Evolutionary conservation across 2,329 filamentous ascomycete genomes (phyloP).

Genomic region (Ceratocystis ficicola): DNA sequence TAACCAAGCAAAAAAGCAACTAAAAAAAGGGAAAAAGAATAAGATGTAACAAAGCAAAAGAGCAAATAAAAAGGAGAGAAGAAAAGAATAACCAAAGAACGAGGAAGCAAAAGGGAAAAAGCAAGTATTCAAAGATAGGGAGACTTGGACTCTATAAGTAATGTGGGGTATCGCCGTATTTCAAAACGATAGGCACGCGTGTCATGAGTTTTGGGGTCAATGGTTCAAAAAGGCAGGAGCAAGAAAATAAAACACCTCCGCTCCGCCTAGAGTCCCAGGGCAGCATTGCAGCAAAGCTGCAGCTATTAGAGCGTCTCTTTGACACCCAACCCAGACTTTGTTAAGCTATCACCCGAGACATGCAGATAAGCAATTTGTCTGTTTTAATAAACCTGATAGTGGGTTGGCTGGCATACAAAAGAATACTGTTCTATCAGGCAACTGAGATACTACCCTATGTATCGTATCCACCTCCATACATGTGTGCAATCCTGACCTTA

Average conservation of each 20-base stretch:
- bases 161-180: background rate
- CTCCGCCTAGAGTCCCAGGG: no score
- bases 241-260: background rate
- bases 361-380: no score
- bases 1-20: background rate
- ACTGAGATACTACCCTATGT: no score
- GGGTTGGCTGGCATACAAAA: no score
- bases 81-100: background rate
- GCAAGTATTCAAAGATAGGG: background rate
- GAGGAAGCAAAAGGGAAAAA: background rate
- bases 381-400: no score
- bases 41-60: background rate
- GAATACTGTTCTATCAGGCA: no score
- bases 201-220: slow-evolving; percentile 2
- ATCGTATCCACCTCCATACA: no score
- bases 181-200: background rate
- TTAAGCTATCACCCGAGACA: no score
- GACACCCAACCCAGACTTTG: no score
- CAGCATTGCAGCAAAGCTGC: no score
- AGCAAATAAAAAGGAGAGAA: background rate
- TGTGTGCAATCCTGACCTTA: no score
- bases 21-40: background rate
- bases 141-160: background rate
- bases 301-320: no score
- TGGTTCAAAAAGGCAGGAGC: background rate